Base-by-base conservation (phyloP, 257 asterid species). In the Voacanga thouarsii region DNA sequence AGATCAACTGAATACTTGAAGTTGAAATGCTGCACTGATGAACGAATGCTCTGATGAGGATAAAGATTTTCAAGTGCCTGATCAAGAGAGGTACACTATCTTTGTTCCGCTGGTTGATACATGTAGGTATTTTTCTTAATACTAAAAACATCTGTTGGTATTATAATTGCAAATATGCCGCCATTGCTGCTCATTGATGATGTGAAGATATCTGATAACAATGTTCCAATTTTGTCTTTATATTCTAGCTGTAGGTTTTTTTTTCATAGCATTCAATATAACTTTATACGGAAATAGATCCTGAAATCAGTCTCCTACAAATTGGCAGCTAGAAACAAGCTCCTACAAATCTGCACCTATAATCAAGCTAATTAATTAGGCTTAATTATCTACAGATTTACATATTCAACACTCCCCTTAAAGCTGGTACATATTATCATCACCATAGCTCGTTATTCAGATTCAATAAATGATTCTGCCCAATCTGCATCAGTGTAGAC, bases 41-140 rank as follows among this genome's bases (percentile, higher is more conserved):
- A 98, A 95, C 81, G 99, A 95, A 69, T 83, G 90, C 84, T 95
- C 99, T 72, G 99, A 95, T 79, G 99, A 95, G 76, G 98, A 95
- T 59, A 98, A 95, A 80, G 99, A 95, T 80, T 86, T 82, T 74
- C 99, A 92, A 81, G 84, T 50, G 47, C 87, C 91, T 75, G 98
- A 93, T 80, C 90, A 89, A 86, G 98, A 89, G 93, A 98, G 92
- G 41, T 72, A 51, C 77, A 28, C 80, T 75, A 43, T 9, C 74
- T 56, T 75, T 75, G 77, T 70, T 60, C 74, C 80, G 39, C 44
- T 67, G n/a, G 28, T 56, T 6, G n/a, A 23, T 16, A 69, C 10
- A 4, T 55, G n/a, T n/a, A n/a, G 37, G 37, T 33, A 33, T 33
- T 37, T 30, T 23, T 21, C 1, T 39, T 33, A 57, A 19, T 0